These are phyloP conservation scores for Colletotrichum sp. DNA, from an alignment of 2,329 filamentous ascomycete species.

Conservation along the genomic window DNA sequence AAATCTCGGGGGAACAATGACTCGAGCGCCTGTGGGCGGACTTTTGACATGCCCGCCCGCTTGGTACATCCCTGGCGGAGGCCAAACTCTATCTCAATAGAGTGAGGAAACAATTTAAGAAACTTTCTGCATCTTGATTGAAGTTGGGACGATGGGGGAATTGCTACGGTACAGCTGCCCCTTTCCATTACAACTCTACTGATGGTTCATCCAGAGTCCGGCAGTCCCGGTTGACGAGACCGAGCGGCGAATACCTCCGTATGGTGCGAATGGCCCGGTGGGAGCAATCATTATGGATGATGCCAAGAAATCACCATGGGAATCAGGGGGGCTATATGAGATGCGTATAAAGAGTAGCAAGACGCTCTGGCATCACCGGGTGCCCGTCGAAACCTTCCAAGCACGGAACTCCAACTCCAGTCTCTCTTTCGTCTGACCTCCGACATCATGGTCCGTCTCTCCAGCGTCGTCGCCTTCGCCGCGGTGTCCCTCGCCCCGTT, in stretches of 20 bases:
- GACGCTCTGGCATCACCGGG: neutral
- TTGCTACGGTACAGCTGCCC: neutral
- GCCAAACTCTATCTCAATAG: neutral
- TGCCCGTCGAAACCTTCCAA: neutral
- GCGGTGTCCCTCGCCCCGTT: neutral
- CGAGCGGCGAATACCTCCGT: neutral
- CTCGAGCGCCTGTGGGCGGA: neutral
- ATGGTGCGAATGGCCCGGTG: neutral
- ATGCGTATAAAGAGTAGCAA: neutral
- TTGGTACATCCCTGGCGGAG: neutral
- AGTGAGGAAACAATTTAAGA: slow-evolving; percentile 1
- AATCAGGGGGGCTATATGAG: neutral
- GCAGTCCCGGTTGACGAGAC: neutral
- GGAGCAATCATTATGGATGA: neutral
- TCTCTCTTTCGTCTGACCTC: neutral
- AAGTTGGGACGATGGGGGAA: neutral
- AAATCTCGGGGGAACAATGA: neutral
- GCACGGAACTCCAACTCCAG: neutral
- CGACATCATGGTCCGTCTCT: slow-evolving; percentile 1
- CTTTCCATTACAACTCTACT: neutral
- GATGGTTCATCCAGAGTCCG: slow-evolving; percentile 1
- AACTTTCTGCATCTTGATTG: slow-evolving; percentile 10
- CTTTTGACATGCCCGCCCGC: neutral
- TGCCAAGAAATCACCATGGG: neutral
- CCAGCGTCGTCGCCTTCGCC: neutral